Conservation (phyloP, 2,329 filamentous ascomycete species). For the Sphaerostilbella broomeana region DNA sequence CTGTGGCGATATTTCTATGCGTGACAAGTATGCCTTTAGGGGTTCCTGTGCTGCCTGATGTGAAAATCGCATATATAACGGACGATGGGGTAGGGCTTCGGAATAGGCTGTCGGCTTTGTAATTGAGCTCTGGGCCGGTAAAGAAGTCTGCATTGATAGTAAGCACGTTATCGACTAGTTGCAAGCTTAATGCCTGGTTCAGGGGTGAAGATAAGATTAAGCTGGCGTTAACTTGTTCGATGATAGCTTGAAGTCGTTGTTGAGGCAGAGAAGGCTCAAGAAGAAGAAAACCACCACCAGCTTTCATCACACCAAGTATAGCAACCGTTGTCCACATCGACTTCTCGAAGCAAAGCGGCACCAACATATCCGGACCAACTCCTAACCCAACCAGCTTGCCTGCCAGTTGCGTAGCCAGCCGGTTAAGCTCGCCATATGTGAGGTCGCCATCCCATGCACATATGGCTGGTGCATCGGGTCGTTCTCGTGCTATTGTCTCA, state of each 20-base stretch:
- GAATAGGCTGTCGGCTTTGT: too few relatives aligned
- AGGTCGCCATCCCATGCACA: constrained; percentile 3
- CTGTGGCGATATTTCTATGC: background rate
- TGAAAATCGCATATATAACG: background rate
- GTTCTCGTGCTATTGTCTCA: background rate
- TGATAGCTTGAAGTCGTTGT: background rate
- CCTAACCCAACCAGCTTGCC: constrained; percentile 6
- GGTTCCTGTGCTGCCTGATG: constrained; percentile 4
- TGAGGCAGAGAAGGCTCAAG: background rate
- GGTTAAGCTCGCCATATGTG: constrained; percentile 12
- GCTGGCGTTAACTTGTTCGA: background rate
- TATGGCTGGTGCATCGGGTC: constrained; percentile 1
- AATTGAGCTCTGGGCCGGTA: too few relatives aligned
- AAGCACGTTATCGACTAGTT: too few relatives aligned
- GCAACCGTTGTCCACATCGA: constrained; percentile 4
- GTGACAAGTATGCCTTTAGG: background rate
- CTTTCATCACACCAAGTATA: constrained; percentile 3
- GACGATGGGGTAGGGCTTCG: background rate
- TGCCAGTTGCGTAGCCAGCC: constrained; percentile 2
- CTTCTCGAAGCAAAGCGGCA: constrained; percentile 6
- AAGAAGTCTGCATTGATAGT: too few relatives aligned
- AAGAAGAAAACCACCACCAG: constrained; percentile 4
- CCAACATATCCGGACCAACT: background rate
- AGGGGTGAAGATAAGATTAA: background rate
- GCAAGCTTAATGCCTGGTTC: background rate